A percentile compares a stretch with the other conserved stretches of the same genome.
Conservation (phyloP, 2,329 filamentous ascomycete genomes). For the Davidsoniella virescens region DNA sequence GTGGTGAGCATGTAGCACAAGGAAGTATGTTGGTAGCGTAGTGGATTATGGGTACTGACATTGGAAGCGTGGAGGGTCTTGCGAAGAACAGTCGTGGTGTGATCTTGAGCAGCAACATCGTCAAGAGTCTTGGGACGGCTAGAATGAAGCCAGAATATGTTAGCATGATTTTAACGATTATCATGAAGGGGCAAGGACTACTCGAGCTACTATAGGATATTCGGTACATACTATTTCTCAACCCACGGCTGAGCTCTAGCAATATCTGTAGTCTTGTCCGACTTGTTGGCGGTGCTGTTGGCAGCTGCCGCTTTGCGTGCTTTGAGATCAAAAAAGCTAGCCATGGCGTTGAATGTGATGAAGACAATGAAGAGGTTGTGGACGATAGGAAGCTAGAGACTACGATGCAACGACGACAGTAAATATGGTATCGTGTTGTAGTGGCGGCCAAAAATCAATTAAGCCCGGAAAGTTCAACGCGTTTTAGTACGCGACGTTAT, state of each 20-base stretch:
- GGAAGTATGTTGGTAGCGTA: constrained; percentile 16
- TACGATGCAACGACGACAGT: too few relatives aligned
- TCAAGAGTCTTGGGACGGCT: constrained; percentile 86
- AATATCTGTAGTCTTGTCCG: constrained; percentile 41
- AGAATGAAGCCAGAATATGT: neutral
- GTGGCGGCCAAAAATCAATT: constrained; percentile 9
- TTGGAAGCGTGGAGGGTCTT: constrained; percentile 90
- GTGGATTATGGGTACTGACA: constrained; percentile 25
- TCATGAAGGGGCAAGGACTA: constrained; percentile 7
- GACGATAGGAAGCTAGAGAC: neutral
- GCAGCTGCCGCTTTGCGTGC: constrained; percentile 67
- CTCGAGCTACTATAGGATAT: neutral
- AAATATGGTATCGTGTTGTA: too few relatives aligned
- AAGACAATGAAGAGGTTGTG: neutral
- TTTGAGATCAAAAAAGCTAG: constrained; percentile 91
- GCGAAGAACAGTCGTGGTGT: constrained; percentile 84
- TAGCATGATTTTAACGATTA: constrained; percentile 17
- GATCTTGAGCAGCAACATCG: constrained; percentile 94
- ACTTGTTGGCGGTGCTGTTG: constrained; percentile 45
- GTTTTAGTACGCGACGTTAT: neutral
- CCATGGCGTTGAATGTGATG: constrained; percentile 34
- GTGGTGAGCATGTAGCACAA: constrained; percentile 8
- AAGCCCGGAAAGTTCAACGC: constrained; percentile 9
- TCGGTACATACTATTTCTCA: constrained; percentile 75
- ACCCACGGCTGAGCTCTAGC: constrained; percentile 80